phyloP scores from a whole-genome alignment of 1,284 basidiomycete species.

The Papiliotrema flavescens region DNA sequence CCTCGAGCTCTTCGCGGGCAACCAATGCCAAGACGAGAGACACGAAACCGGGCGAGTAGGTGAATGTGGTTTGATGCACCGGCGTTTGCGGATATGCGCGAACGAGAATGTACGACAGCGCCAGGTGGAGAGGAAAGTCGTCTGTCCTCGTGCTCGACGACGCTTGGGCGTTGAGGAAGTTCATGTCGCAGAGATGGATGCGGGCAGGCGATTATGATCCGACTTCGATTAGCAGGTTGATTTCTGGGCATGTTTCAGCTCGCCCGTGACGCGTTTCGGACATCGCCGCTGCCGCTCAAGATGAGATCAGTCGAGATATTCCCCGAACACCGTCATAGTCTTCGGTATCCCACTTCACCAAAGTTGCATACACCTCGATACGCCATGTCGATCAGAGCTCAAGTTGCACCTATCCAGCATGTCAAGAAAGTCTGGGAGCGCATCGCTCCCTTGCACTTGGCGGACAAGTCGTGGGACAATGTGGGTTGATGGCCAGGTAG shows the following conservation, averaged over 20 bases:
- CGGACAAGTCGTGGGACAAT: conserved; percentile 82
- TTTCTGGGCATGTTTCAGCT: neutral
- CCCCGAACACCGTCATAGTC: too few relatives aligned
- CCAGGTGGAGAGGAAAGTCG: conserved; percentile 30
- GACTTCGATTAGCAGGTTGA: too few relatives aligned
- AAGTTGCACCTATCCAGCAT: conserved; percentile 30
- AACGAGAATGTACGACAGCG: conserved; percentile 34
- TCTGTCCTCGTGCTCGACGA: neutral
- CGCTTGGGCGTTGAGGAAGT: conserved; percentile 3
- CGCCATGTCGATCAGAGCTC: neutral
- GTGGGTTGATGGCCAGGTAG: conserved; percentile 53
- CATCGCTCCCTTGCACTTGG: conserved; percentile 78
- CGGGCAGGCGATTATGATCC: too few relatives aligned
- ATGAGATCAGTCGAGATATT: too few relatives aligned
- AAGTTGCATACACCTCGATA: too few relatives aligned
- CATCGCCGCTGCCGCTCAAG: too few relatives aligned
- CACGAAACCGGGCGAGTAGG: conserved; percentile 31
- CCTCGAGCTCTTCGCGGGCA: conserved; percentile 35
- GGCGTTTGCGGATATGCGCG: conserved; percentile 18
- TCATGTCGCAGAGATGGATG: too few relatives aligned
- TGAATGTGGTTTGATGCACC: conserved; percentile 8
- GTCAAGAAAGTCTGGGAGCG: conserved; percentile 53
- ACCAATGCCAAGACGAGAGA: conserved; percentile 31
- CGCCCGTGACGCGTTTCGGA: too few relatives aligned
- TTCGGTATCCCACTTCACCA: too few relatives aligned